These are phyloP conservation scores for Funneliformis geosporum DNA, from an alignment of 192 early-diverging fungal genomes.

Conservation along the genomic window DNA sequence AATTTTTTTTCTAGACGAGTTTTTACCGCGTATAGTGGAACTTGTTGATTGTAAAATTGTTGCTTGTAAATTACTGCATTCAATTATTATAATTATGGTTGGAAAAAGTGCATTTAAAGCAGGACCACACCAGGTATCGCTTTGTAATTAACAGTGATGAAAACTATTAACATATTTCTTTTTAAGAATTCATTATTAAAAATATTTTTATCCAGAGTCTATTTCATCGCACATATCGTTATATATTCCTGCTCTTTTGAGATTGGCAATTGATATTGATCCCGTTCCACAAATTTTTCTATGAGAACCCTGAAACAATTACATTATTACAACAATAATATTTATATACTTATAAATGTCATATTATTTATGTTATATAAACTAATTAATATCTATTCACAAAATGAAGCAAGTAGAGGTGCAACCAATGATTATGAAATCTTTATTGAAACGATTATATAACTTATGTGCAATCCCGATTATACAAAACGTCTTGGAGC, in stretches of 20 bases:
- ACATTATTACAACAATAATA: constrained; percentile 50
- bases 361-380: neutral
- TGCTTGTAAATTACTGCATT: constrained; percentile 73
- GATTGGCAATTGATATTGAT: constrained; percentile 72
- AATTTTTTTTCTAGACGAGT: constrained; percentile 56
- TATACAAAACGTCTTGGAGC: constrained; percentile 68
- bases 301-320: constrained; percentile 80
- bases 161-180: neutral
- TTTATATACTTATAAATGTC: neutral
- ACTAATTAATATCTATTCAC: constrained; percentile 25
- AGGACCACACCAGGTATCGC: constrained; percentile 41
- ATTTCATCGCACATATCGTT: constrained; percentile 63
- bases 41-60: constrained; percentile 75
- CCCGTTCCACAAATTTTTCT: constrained; percentile 68
- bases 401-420: constrained; percentile 41
- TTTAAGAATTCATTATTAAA: neutral
- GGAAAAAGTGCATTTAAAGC: constrained; percentile 63
- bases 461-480: constrained; percentile 57
- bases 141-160: neutral
- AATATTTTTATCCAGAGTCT: constrained; percentile 47
- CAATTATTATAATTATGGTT: constrained; percentile 72
- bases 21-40: constrained; percentile 74
- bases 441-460: constrained; percentile 68
- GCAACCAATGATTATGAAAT: constrained; percentile 70
- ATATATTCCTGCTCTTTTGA: constrained; percentile 68